Conservation (phyloP, 1,284 basidiomycete genomes). For the Irpex rosettiformis region DNA sequence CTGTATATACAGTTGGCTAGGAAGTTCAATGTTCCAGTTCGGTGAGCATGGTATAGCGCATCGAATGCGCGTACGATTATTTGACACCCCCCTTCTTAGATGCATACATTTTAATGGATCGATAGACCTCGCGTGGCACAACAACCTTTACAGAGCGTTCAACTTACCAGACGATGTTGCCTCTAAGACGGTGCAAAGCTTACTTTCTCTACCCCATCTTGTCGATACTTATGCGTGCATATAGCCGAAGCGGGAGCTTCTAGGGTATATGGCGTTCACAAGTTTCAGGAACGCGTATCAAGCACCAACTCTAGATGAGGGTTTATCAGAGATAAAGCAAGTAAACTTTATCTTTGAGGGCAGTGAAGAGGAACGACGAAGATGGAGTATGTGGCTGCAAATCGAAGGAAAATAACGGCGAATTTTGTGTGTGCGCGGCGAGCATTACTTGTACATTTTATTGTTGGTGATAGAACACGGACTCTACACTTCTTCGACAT, state of each 20-base stretch:
- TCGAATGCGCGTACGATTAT: not conserved
- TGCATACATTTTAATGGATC: conserved; percentile 75
- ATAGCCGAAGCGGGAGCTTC: conserved; percentile 48
- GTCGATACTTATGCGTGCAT: not conserved
- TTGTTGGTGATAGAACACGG: not conserved
- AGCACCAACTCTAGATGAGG: conserved; percentile 64
- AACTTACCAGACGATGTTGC: conserved; percentile 44
- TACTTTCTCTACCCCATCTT: not conserved
- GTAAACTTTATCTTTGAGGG: conserved; percentile 84
- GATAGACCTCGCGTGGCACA: conserved; percentile 82
- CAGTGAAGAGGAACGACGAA: conserved; percentile 57
- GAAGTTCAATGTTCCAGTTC: conserved; percentile 48
- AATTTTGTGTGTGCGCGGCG: not conserved
- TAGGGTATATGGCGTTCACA: conserved; percentile 66
- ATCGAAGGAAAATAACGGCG: conserved; percentile 54
- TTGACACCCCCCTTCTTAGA: conserved; percentile 32
- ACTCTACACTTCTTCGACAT: not conserved
- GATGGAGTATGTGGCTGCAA: conserved; percentile 81
- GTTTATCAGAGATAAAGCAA: conserved; percentile 70
- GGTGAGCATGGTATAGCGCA: conserved; percentile 36
- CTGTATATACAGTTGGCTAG: conserved; percentile 68
- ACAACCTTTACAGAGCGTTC: conserved; percentile 82
- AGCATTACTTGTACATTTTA: conserved; percentile 1
- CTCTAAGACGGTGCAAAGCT: conserved; percentile 23
- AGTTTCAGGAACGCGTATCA: conserved; percentile 63